These are phyloP conservation scores for Pleurotus salmoneostramineus DNA, from an alignment of 768 basidiomycete genomes.

Conservation along the genomic window DNA sequence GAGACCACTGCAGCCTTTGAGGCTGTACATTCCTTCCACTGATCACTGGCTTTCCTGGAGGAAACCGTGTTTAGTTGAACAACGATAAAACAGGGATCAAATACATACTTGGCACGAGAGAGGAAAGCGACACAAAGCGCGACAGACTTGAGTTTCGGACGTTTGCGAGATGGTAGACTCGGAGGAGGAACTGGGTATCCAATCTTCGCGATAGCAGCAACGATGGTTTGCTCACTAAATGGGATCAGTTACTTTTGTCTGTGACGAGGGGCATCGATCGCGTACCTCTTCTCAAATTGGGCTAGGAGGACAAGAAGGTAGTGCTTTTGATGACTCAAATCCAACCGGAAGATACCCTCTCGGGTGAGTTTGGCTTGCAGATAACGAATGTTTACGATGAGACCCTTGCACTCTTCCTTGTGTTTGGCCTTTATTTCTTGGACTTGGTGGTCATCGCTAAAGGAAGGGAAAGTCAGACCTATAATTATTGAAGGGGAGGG, in stretches of 20 bases:
- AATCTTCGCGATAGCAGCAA: constrained; percentile 72
- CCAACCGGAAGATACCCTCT: constrained; percentile 75
- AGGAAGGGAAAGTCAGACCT: constrained; percentile 6
- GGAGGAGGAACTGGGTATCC: constrained; percentile 55
- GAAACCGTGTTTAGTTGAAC: not conserved
- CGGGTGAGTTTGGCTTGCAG: constrained; percentile 89
- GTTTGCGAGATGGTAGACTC: constrained; percentile 28
- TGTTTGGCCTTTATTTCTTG: constrained; percentile 59
- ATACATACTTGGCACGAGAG: constrained; percentile 55
- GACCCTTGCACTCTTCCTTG: constrained; percentile 84
- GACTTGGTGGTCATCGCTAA: constrained; percentile 52
- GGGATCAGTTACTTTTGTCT: constrained; percentile 3
- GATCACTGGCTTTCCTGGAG: constrained; percentile 52
- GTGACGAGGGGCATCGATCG: constrained; percentile 1
- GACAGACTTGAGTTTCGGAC: constrained; percentile 51
- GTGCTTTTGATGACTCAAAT: constrained; percentile 81
- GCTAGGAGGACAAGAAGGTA: constrained; percentile 77
- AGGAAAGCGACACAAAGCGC: constrained; percentile 63
- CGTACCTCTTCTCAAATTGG: constrained; percentile 69
- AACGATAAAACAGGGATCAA: not conserved
- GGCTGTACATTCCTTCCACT: constrained; percentile 61
- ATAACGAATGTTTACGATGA: constrained; percentile 88
- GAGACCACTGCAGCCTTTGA: constrained; percentile 58
- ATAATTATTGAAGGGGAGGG: not conserved
- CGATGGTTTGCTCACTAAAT: constrained; percentile 62